Conservation (phyloP, 2,329 filamentous ascomycete genomes). For the Exophiala spinifera region DNA sequence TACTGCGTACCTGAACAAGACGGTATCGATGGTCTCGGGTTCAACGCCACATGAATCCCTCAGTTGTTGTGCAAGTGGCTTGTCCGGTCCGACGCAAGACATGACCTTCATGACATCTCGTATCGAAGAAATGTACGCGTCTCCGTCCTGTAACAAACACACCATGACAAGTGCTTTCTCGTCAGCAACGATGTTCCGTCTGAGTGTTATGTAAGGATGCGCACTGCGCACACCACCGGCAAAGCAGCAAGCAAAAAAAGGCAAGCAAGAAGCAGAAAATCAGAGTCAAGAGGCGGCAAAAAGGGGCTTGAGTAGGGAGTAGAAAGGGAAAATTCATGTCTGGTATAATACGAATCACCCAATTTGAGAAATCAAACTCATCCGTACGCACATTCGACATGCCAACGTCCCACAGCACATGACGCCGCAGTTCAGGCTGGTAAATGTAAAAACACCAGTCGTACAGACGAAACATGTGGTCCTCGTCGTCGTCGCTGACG, state of each 20-base stretch:
- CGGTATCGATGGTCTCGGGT: background rate
- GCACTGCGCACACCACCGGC: too few species aligned
- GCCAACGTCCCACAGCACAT: constrained; percentile 5
- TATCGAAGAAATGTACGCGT: constrained; percentile 1
- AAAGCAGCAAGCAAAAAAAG: too few species aligned
- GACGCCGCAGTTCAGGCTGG: background rate
- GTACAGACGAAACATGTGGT: background rate
- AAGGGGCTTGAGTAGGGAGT: too few species aligned
- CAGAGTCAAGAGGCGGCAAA: too few species aligned
- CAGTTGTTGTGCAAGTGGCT: background rate
- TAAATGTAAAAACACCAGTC: constrained; percentile 2
- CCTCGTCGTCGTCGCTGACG: background rate
- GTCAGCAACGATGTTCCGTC: too few species aligned
- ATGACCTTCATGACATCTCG: background rate
- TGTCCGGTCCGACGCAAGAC: background rate
- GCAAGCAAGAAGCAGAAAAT: too few species aligned
- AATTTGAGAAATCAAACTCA: too few species aligned
- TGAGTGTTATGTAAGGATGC: too few species aligned
- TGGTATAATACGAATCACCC: too few species aligned
- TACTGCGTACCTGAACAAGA: constrained; percentile 3
- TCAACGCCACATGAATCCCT: background rate
- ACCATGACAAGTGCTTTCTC: too few species aligned
- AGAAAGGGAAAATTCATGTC: too few species aligned
- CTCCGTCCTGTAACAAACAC: background rate
- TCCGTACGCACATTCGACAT: background rate